Evolutionary conservation across 2,329 filamentous ascomycete species (phyloP).

Genomic region (Fusarium secorum): DNA sequence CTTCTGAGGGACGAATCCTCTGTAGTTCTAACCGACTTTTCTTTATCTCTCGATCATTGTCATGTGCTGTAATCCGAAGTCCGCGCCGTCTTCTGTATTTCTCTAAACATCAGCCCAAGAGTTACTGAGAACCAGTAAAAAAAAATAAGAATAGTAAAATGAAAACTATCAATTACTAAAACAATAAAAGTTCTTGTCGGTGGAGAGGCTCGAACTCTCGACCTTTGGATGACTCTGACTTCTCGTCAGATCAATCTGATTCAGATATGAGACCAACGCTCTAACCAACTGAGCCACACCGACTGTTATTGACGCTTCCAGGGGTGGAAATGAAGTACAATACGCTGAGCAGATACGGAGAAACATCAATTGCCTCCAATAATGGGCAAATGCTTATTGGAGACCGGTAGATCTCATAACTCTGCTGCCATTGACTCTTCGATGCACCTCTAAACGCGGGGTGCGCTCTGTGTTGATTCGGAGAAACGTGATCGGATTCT

Average conservation of each 20-base stretch:
- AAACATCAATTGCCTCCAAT: too few relatives aligned
- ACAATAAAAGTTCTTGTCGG: constrained; percentile 23
- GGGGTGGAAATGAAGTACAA: neutral
- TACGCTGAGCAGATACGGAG: accelerated
- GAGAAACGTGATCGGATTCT: constrained; percentile 35
- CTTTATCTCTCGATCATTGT: neutral
- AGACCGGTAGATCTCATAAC: neutral
- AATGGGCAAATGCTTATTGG: neutral
- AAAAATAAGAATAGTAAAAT: neutral
- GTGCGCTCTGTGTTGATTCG: neutral
- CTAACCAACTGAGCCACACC: constrained; percentile 44
- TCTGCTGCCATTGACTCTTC: neutral
- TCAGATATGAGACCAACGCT: constrained; percentile 42
- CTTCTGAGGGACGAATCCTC: neutral
- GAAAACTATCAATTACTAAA: neutral
- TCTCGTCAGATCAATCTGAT: constrained; percentile 33
- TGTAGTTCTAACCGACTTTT: neutral
- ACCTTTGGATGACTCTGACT: constrained; percentile 42
- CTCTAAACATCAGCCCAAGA: too few relatives aligned
- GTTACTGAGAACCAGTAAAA: neutral
- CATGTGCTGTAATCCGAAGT: neutral
- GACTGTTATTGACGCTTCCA: constrained; percentile 24
- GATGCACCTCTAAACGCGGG: neutral
- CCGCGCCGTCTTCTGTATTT: neutral
- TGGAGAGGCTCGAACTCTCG: constrained; percentile 44